These are phyloP conservation scores for Eucalyptus caleyi DNA, from an alignment of 345 rosid genomes.

Conservation along the genomic window DNA sequence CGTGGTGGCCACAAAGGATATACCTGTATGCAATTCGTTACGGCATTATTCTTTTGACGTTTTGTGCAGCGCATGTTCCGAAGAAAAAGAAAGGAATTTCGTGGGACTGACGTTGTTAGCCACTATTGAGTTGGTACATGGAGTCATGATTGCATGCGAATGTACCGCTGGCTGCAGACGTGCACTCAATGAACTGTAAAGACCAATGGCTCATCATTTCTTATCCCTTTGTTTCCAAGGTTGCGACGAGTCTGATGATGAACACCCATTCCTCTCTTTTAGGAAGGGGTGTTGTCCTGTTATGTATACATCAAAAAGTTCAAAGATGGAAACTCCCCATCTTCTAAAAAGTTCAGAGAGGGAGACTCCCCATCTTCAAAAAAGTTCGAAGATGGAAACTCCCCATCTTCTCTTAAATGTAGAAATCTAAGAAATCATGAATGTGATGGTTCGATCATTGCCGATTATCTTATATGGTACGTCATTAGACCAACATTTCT, in stretches of 20 bases:
- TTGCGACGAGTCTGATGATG: not conserved
- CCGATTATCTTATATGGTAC: accelerated
- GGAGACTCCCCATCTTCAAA: too few relatives aligned
- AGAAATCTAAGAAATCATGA: too few relatives aligned
- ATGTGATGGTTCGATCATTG: not conserved
- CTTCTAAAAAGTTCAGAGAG: too few relatives aligned
- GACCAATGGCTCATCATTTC: not conserved
- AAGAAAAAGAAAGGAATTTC: not conserved
- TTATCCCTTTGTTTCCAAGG: not conserved
- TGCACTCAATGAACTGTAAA: not conserved
- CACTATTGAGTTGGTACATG: not conserved
- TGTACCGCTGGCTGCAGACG: not conserved
- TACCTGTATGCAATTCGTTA: not conserved
- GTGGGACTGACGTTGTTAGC: not conserved
- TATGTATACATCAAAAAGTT: too few relatives aligned
- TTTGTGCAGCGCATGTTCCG: not conserved
- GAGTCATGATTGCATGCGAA: not conserved
- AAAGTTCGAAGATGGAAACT: too few relatives aligned
- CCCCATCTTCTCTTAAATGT: not conserved
- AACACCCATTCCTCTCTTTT: too few relatives aligned
- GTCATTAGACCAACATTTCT: too few relatives aligned
- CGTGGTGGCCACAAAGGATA: not conserved
- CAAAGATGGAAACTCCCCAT: too few relatives aligned
- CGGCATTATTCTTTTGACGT: not conserved
- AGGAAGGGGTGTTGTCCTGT: not conserved